Evolutionary conservation across 148 eudicot species (phyloP), one percentile per base, ranked within the genome.

Genomic region (Persicaria tinctoria): DNA sequence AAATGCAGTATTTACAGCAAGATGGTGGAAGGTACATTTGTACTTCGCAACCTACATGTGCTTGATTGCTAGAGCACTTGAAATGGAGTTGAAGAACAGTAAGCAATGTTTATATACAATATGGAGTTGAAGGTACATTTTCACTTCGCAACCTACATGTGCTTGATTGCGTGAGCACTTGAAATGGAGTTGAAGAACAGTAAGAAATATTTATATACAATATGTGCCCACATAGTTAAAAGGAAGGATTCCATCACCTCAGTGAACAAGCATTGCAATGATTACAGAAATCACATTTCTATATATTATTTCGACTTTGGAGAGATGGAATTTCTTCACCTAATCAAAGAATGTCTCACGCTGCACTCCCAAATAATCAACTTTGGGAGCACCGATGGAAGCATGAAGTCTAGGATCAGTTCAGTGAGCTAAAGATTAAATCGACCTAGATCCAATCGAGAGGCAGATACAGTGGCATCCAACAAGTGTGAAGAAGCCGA

Each of bases 321-420:
- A 32, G n/a, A 32, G 9, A 63, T 27, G 68, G 0, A 16, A 63
- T 63, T 63, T 63, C 46, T 32, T 11, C 13, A 8, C 70, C 11
- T 16, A 23, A 27, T 63, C 46, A 32, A 32, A 32, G 46, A 63
- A 11, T 12, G 12, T 32, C 14, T 63, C 68, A 63, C 4, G 46
- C 11, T 63, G 27, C 45, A 23, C 12, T 44, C 47, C 9, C 13
- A 11, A 60, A 60, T 8, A 66, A 41, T 18, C 46, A 66, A 47
- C 48, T 41, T 66, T 66, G 70, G 38, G 70, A 32, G 48, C 70
- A 66, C 17, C 48, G 38, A 44, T 66, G 46, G 46, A 66, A 66
- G 70, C 48, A 66, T 66, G 70, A 41, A 60, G 46, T 66, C 6
- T 66, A 66, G 41, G 41, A 32, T 32, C 41, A 66, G 70, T 41